Percentiles rank a stretch among this genome's conserved stretches.
These are phyloP conservation scores for Ramichloridium luteum DNA, from an alignment of 2,329 filamentous ascomycete species.

Conservation along the genomic window DNA sequence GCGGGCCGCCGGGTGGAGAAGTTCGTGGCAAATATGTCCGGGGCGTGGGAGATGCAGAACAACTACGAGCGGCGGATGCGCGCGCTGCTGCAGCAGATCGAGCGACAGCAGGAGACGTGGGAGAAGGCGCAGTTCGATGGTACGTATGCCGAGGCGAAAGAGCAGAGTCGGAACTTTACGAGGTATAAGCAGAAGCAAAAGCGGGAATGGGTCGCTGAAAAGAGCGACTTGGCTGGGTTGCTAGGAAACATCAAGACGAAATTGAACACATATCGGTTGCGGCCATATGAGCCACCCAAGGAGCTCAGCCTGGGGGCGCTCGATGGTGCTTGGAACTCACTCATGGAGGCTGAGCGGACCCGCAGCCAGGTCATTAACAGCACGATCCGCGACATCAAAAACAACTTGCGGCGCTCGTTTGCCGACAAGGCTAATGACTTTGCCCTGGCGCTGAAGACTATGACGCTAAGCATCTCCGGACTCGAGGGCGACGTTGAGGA, in stretches of 20 bases:
- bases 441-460: constrained; percentile 83
- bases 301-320: constrained; percentile 72
- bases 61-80: constrained; percentile 87
- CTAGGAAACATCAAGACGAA: constrained; percentile 99
- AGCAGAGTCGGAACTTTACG: constrained; percentile 68
- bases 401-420: constrained; percentile 79
- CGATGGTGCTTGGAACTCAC: constrained; percentile 65
- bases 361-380: constrained; percentile 94
- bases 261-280: constrained; percentile 81
- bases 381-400: constrained; percentile 97
- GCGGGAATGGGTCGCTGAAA: constrained; percentile 92
- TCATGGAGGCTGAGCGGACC: constrained; percentile 75
- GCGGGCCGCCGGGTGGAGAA: constrained; percentile 93
- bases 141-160: constrained; percentile 84
- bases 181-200: constrained; percentile 87
- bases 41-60: constrained; percentile 98
- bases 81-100: constrained; percentile 63
- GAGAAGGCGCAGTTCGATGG: constrained; percentile 72
- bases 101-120: constrained; percentile 64
- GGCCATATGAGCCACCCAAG: constrained; percentile 78
- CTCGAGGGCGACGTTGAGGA: constrained; percentile 95
- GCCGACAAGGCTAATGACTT: constrained; percentile 98
- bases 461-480: constrained; percentile 90
- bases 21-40: constrained; percentile 97
- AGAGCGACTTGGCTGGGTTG: constrained; percentile 84